These are phyloP conservation scores for Neurospora discreta DNA, from an alignment of 495 filamentous ascomycete species.

Conservation along the genomic window DNA sequence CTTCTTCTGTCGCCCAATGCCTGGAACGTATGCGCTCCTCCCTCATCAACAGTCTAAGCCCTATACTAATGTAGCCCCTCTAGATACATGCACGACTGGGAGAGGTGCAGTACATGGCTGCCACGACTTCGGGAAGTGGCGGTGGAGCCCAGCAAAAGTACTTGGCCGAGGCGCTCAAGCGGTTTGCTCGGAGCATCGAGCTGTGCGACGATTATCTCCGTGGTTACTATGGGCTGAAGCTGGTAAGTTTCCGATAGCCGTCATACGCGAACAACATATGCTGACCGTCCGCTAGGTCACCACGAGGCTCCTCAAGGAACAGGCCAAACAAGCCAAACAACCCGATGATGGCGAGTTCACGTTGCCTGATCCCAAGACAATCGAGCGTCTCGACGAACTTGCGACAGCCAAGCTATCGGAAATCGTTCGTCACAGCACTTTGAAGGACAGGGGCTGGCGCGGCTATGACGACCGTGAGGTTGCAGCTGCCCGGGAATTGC, in stretches of 20 bases:
- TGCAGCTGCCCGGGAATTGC: slow-evolving; percentile 61
- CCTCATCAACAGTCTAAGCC: slow-evolving; percentile 5
- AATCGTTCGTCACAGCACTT: slow-evolving; percentile 53
- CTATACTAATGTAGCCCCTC: slow-evolving; percentile 14
- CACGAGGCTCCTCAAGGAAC: slow-evolving; percentile 24
- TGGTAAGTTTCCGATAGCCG: slow-evolving; percentile 42
- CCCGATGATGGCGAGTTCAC: slow-evolving; percentile 29
- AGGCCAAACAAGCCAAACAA: slow-evolving; percentile 22
- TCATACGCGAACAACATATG: not conserved
- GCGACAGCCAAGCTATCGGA: slow-evolving; percentile 65
- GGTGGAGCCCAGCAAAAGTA: slow-evolving; percentile 34
- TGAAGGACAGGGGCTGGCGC: slow-evolving; percentile 53
- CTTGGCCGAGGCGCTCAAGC: slow-evolving; percentile 60
- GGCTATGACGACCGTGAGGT: slow-evolving; percentile 67
- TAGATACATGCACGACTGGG: slow-evolving; percentile 83
- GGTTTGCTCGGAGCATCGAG: slow-evolving; percentile 84
- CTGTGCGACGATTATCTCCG: slow-evolving; percentile 86
- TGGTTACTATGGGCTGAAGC: slow-evolving; percentile 80
- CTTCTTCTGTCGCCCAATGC: slow-evolving; percentile 81
- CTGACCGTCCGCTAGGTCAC: slow-evolving; percentile 27
- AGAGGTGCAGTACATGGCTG: slow-evolving; percentile 65
- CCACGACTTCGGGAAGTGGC: slow-evolving; percentile 34
- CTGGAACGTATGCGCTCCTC: slow-evolving; percentile 64
- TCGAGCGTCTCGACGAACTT: slow-evolving; percentile 57
- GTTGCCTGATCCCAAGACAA: slow-evolving; percentile 37